Base-by-base conservation (phyloP, 2,329 filamentous ascomycete species). In the Diaporthe ampelina region DNA sequence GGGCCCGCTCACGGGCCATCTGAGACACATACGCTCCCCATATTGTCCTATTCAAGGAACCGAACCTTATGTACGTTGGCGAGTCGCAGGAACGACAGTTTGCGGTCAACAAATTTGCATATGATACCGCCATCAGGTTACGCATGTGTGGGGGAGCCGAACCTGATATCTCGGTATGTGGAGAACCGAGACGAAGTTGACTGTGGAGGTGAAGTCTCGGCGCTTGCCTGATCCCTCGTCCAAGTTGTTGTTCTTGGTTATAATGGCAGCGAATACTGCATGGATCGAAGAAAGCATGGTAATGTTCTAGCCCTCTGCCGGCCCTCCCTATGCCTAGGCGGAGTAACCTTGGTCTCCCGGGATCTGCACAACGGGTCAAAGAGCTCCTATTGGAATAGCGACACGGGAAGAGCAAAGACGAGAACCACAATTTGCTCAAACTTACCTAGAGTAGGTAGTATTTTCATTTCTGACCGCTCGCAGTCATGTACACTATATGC, bases 21-120 rank as follows among this genome's bases (percentile, higher is more conserved):
- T 3, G n/a, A 17, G 40, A 35, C 26, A 11, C 40, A 32, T 21
- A 17, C 43, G 11, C 11, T 19, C 10, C 24, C 21, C 43, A 32
- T 43, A 10, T 32, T 17, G 2, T 6, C n/a, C 43, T 50, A 24
- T 50, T 19, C 61, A 35, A 24, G 43, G 26, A 11, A 7, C 35
- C 21, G 17, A 67, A 67, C 61, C 61, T 67, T 52, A 37, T 67
- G 43, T 67, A 67, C 7, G 61, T n/a, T 35, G 43, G 26, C 29
- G 61, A 67, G 61, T 50, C 61, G 35, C 50, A 50, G 21, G 2
- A 8, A 13, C 3, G 19, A 67, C 10, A 13, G 26, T 21, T 10
- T 8, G 29, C 43, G 26, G 43, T 21, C 21, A n/a, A 7, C 61
- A 24, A 8, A 15, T 8, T 50, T 17, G 61, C 61, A 50, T 35